Evolutionary conservation across 805 yeast species (phyloP), one percentile per base, ranked within the genome.

Genomic region (Starmerella asiatica): DNA sequence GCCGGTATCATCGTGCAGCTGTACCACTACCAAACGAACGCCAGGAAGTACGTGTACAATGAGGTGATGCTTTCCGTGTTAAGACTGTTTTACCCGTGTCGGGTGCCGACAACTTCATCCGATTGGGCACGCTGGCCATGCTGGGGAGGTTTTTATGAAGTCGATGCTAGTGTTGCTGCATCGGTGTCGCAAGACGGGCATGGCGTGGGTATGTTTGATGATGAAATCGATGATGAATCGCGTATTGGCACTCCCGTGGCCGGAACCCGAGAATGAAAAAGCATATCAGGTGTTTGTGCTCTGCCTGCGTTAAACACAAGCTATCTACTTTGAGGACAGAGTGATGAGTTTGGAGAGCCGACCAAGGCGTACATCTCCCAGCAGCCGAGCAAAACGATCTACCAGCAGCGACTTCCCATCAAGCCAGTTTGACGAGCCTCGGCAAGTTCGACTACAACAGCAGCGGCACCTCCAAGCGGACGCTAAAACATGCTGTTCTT

Each of bases 41-140:
- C n/a, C n/a, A 72, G 71, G 48, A 84, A 85, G 58, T 82, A 68
- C 62, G 78, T 80, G 16, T 91, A 81, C 64, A 95, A 91, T 57
- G 97, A 91, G 61, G 93, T 80, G 7, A 85, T 91, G 79, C 59
- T 85, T 21, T 81, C 96, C 0, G 93, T 96, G 12, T 66, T 91
- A 70, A 93, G 88, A 0, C 58, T 84, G 33, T 91, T 88, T 55
- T 86, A 79, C 57, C 97, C 97, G 0, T 62, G 17, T 73, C 80
- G 1, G 60, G 67, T 27, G 70, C 77, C 1, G 79, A 56, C 31
- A 44, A 57, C 35, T 52, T 52, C 32, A 37, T 53, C 8, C 46
- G 48, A 17, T 34, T 39, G 21, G 46, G 44, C 17, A 45, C 57
- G n/a, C 39, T 57, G 28, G 49, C 52, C 3, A 53, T 54, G n/a